A percentile compares a stretch with the other conserved stretches of the same genome.
phyloP scores from a whole-genome alignment of 208 protist species.

The Trypanosoma boissoni region DNA sequence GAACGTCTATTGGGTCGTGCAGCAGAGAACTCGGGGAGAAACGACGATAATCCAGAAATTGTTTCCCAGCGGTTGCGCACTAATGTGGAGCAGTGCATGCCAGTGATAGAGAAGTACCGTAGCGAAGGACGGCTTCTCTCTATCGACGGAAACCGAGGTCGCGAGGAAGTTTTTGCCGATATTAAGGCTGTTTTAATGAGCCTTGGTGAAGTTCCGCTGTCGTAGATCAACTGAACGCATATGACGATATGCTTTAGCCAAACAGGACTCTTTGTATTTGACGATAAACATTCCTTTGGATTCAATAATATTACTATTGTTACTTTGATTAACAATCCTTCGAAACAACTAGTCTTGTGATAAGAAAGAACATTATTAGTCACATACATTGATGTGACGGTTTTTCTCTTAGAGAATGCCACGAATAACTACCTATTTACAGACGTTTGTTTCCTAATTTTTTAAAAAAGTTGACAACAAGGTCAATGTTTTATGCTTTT shows the following conservation, averaged over 20 bases:
- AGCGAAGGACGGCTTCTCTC: slow-evolving; percentile 50
- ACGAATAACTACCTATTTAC: too few species aligned
- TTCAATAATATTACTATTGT: neutral
- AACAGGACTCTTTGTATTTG: neutral
- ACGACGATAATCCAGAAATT: slow-evolving; percentile 78
- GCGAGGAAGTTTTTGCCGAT: slow-evolving; percentile 66
- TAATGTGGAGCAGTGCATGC: slow-evolving; percentile 79
- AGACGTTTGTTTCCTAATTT: too few species aligned
- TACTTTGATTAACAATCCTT: neutral
- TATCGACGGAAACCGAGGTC: slow-evolving; percentile 61
- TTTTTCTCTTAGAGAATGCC: too few species aligned
- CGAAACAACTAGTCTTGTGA: slow-evolving; percentile 8
- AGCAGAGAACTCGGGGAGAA: slow-evolving; percentile 32
- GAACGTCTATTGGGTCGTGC: slow-evolving; percentile 54
- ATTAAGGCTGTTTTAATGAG: slow-evolving; percentile 45
- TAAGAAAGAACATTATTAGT: too few species aligned
- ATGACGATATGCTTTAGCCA: too few species aligned
- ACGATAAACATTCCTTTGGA: neutral
- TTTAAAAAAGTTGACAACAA: too few species aligned
- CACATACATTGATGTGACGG: too few species aligned
- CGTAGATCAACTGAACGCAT: too few species aligned
- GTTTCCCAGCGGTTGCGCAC: slow-evolving; percentile 72
- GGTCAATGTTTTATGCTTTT: too few species aligned
- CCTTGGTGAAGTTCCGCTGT: slow-evolving; percentile 32
- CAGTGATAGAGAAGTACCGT: slow-evolving; percentile 81